These are phyloP conservation scores for Daldinia caldariorum DNA, from an alignment of 495 filamentous ascomycete species.

Conservation along the genomic window DNA sequence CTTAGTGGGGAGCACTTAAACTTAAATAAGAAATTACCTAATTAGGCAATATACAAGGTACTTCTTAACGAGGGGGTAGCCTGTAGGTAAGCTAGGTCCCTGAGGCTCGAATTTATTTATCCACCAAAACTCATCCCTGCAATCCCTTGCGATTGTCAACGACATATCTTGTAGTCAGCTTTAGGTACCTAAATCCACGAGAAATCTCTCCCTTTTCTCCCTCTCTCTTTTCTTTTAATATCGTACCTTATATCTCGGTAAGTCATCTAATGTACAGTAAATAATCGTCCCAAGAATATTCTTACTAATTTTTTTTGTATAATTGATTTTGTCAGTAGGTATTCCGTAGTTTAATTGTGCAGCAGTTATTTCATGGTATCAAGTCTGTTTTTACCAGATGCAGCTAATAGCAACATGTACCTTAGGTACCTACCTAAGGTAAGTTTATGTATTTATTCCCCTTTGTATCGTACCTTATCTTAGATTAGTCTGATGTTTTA, in stretches of 20 bases:
- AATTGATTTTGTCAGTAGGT: too few relatives aligned
- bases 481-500: too few relatives aligned
- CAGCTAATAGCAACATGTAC: neutral
- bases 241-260: too few relatives aligned
- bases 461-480: too few relatives aligned
- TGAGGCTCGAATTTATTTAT: neutral
- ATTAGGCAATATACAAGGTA: slow-evolving; percentile 3
- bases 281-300: neutral
- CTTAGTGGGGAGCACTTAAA: slow-evolving; percentile 3
- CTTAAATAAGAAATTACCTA: slow-evolving; percentile 2
- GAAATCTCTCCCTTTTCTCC: neutral
- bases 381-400: neutral
- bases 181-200: neutral
- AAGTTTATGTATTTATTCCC: too few relatives aligned
- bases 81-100: neutral
- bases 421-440: too few relatives aligned
- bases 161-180: neutral
- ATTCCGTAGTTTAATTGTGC: too few relatives aligned
- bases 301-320: neutral
- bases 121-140: slow-evolving; percentile 6
- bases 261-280: too few relatives aligned
- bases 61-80: neutral
- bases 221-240: neutral
- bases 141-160: neutral
- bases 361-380: too few relatives aligned